Percentiles rank a stretch among this genome's conserved stretches.
Conservation (phyloP, 805 yeast genomes). For the Pichia cabralensis region DNA sequence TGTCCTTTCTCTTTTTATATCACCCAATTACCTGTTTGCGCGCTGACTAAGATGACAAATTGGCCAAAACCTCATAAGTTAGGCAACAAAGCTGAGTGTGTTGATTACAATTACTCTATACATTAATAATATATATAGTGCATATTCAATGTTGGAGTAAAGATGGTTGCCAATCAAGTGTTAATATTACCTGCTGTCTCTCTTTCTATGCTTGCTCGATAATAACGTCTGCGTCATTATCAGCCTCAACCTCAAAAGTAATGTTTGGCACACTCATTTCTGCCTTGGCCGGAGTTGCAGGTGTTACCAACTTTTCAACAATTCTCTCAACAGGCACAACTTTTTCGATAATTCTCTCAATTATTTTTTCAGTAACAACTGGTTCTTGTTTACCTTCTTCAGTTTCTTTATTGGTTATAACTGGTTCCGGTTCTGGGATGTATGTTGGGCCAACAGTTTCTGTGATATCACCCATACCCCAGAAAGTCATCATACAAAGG, state of each 20-base stretch:
- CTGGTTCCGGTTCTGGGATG: constrained; percentile 11
- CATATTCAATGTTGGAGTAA: too few species aligned
- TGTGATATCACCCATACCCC: constrained; percentile 49
- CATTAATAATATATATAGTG: too few species aligned
- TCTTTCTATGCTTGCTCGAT: constrained; percentile 22
- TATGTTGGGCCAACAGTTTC: constrained; percentile 44
- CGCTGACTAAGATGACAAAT: too few species aligned
- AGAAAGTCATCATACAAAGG: constrained; percentile 54
- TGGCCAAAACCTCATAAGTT: too few species aligned
- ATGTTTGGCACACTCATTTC: constrained; percentile 14
- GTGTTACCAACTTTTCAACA: constrained; percentile 4
- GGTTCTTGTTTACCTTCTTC: constrained; percentile 1
- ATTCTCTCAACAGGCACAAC: constrained; percentile 8
- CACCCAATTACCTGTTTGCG: too few species aligned
- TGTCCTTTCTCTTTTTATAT: too few species aligned
- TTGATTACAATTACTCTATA: too few species aligned
- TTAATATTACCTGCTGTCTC: too few species aligned
- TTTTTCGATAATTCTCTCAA: constrained; percentile 9
- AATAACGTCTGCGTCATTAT: constrained; percentile 24
- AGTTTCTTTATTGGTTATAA: constrained; percentile 1
- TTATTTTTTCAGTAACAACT: constrained; percentile 5
- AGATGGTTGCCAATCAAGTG: too few species aligned
- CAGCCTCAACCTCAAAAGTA: constrained; percentile 22
- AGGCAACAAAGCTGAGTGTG: too few species aligned
- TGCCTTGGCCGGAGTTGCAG: not conserved